These are phyloP conservation scores for Myriosclerotinia duriaeana DNA, from an alignment of 2,329 filamentous ascomycete genomes.

Conservation along the genomic window DNA sequence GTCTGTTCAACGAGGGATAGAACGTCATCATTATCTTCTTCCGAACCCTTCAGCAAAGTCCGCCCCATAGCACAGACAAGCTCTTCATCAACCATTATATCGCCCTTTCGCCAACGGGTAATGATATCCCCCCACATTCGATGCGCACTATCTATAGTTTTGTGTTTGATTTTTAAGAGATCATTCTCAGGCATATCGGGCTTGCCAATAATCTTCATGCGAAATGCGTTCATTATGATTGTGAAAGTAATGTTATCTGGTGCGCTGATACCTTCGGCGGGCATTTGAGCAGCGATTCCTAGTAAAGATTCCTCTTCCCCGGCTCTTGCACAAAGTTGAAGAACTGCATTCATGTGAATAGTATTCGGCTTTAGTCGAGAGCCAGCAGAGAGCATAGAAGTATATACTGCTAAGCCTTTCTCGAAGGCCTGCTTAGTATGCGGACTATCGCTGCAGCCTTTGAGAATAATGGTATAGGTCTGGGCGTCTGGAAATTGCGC, in stretches of 20 bases:
- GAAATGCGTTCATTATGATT: constrained; percentile 77
- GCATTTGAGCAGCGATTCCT: constrained; percentile 69
- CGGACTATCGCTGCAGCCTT: constrained; percentile 64
- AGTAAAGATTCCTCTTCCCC: constrained; percentile 79
- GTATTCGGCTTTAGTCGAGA: constrained; percentile 68
- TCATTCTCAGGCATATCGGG: constrained; percentile 36
- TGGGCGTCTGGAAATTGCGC: constrained; percentile 74
- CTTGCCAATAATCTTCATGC: constrained; percentile 44
- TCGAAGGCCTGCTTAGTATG: constrained; percentile 60
- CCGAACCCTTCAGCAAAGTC: constrained; percentile 65
- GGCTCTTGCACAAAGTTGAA: constrained; percentile 75
- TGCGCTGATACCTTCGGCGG: constrained; percentile 59
- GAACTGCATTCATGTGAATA: constrained; percentile 84
- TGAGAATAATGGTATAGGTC: constrained; percentile 82
- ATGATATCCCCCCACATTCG: constrained; percentile 80
- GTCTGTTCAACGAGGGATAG: constrained; percentile 78
- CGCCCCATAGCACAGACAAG: constrained; percentile 80
- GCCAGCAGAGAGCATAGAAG: constrained; percentile 65
- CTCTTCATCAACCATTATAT: constrained; percentile 71
- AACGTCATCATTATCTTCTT: constrained; percentile 67
- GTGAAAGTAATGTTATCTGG: constrained; percentile 76
- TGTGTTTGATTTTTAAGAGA: constrained; percentile 41
- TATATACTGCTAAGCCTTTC: constrained; percentile 74
- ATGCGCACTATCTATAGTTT: constrained; percentile 64
- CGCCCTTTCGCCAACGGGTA: constrained; percentile 69